These are phyloP conservation scores for Carex myosuroides DNA, from an alignment of 176 grass and related monocot species.

Conservation along the genomic window DNA sequence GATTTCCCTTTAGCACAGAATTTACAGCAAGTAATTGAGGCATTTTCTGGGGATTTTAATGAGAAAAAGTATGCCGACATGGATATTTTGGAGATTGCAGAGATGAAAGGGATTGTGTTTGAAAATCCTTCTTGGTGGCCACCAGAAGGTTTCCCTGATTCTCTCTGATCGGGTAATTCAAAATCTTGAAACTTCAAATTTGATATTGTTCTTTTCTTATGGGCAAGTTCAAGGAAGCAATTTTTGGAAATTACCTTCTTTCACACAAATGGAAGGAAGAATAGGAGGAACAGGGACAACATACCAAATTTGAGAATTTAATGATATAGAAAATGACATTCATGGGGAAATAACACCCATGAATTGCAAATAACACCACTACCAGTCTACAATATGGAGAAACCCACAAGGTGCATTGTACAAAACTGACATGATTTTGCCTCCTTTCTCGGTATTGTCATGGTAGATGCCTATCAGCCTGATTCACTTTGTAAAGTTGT, in stretches of 20 bases:
- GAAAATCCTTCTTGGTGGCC: constrained; percentile 15
- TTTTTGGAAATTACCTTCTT: neutral
- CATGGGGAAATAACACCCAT: neutral
- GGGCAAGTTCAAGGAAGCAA: neutral
- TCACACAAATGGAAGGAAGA: neutral
- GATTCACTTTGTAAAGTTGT: neutral
- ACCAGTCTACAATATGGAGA: neutral
- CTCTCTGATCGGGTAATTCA: neutral
- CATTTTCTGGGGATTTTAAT: constrained; percentile 17
- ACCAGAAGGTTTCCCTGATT: neutral
- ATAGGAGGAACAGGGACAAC: neutral
- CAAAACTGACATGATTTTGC: neutral
- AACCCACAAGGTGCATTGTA: neutral
- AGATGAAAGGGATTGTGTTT: constrained; percentile 7
- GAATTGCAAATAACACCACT: neutral
- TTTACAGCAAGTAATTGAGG: constrained; percentile 16
- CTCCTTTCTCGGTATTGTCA: neutral
- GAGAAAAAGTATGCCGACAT: constrained; percentile 1
- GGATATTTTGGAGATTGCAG: constrained; percentile 9
- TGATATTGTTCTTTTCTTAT: neutral
- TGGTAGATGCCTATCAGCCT: neutral
- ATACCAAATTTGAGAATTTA: neutral
- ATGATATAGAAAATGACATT: neutral
- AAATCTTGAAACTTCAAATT: neutral
- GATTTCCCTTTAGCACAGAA: neutral